These are phyloP conservation scores for Alternaria gaisen DNA, from an alignment of 2,329 filamentous ascomycete species.

Conservation along the genomic window DNA sequence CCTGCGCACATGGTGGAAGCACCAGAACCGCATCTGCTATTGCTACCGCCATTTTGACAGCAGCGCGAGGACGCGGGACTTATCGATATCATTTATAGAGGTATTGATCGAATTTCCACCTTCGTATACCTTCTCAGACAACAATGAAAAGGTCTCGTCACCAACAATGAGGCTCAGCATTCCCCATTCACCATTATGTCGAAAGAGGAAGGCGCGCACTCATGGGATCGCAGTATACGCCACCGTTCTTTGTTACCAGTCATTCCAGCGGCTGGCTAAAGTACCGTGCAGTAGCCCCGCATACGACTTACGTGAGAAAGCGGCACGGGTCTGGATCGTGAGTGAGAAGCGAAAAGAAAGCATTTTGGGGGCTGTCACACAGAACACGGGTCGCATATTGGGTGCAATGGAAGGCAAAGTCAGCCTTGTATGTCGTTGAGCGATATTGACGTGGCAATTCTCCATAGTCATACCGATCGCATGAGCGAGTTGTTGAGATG, in stretches of 20 bases:
- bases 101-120: slow-evolving; percentile 3
- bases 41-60: background rate
- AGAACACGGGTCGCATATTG: background rate
- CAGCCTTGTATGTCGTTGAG: slow-evolving; percentile 4
- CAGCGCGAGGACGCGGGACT: background rate
- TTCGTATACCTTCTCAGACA: background rate
- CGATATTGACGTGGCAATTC: slow-evolving; percentile 2
- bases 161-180: slow-evolving; percentile 1
- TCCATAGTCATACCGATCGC: slow-evolving; percentile 3
- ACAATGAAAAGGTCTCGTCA: background rate
- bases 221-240: background rate
- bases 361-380: slow-evolving; percentile 1
- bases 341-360: background rate
- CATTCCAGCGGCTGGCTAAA: slow-evolving; percentile 15
- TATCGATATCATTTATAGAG: background rate
- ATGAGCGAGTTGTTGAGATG: background rate
- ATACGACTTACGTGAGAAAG: slow-evolving; percentile 8
- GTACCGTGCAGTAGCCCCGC: slow-evolving; percentile 3
- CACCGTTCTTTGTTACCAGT: slow-evolving; percentile 6
- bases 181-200: background rate
- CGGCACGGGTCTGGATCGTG: slow-evolving; percentile 4
- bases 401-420: background rate
- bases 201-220: background rate
- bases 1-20: background rate
- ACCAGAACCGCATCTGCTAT: background rate